Base-by-base conservation (phyloP, 2,329 filamentous ascomycete species). In the Paracorniculantispora psalliotae region DNA sequence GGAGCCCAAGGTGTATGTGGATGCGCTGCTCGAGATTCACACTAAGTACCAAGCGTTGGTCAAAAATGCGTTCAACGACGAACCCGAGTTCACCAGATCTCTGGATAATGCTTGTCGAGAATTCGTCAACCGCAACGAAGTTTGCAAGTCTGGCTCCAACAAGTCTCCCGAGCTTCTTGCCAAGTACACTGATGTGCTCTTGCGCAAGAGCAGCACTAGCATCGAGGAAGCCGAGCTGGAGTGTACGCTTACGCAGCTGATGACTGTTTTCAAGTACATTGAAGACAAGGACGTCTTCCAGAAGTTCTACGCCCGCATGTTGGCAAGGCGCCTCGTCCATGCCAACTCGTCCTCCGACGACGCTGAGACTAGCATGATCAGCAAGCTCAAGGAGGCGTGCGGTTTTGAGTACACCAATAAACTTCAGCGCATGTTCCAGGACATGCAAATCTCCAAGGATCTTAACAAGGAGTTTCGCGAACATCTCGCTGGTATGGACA, bases 201-300 rank as follows among this genome's bases (percentile, higher is more conserved):
- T 99, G 54, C 93, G 94, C 74, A 97, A 96, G 80, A 93, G 91
- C 65, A 90, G 89, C 30, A 96, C 92, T 66, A 91, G 92, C 67
- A 91, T 92, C 15, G 94, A 97, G 70, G 94, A 99, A 70, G 89
- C 90, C 33, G 93, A 99, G 69, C 82, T 97, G 67, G 94, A 99
- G 76, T 88, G 89, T 65, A 89, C 91, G 33, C 79, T 97, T 30
- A 86, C 85, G 21, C 91, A 97, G 72, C 94, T 99, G 68, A 99
- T 99, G 94, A 97, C 93, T 1, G 91, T 99, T 58, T 99, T 99
- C 84, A 97, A 97, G 78, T 99, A 99, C 75, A 97, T 99, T 63
- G 94, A 99, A 72, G 96, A 99, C 76, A 99, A 99, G 81, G 94
- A 99, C 69, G 96, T 99, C 5, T 99, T 99, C 82, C 94, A 97